These are phyloP conservation scores for Nepenthes gracilis DNA, from an alignment of 148 eudicot species.

Conservation along the genomic window DNA sequence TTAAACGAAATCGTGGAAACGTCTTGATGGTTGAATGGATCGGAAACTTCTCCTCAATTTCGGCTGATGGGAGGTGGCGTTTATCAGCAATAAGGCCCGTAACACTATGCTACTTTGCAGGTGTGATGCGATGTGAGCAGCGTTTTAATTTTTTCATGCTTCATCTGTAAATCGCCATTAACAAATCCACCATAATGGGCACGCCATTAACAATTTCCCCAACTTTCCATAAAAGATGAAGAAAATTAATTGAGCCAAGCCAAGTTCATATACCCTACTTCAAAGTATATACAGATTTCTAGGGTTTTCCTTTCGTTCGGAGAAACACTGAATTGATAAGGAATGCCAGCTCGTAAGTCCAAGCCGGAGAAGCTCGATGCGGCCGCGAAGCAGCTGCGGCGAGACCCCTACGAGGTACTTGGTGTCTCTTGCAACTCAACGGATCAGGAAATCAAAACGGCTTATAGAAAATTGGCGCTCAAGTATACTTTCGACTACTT, in stretches of 20 bases:
- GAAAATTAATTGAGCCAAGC: slow-evolving; percentile 2
- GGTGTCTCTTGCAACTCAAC: slow-evolving; percentile 56
- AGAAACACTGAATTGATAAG: background rate
- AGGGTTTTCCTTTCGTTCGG: background rate
- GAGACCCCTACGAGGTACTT: slow-evolving; percentile 90
- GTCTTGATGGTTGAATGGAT: too few species aligned
- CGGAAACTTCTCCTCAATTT: too few species aligned
- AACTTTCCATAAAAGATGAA: background rate
- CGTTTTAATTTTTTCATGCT: too few species aligned
- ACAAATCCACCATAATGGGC: too few species aligned
- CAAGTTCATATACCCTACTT: background rate
- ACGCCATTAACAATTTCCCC: slow-evolving; percentile 5
- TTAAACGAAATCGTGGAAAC: too few species aligned
- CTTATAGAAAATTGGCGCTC: slow-evolving; percentile 84
- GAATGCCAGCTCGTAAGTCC: slow-evolving; percentile 55
- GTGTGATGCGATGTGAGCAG: too few species aligned
- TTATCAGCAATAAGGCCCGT: too few species aligned
- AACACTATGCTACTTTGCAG: too few species aligned
- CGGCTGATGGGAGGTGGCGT: too few species aligned
- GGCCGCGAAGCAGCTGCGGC: slow-evolving; percentile 31
- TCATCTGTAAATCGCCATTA: too few species aligned
- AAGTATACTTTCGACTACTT: slow-evolving; percentile 34
- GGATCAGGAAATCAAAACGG: slow-evolving; percentile 77
- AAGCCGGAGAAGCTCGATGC: slow-evolving; percentile 39
- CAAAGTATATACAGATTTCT: background rate